These are phyloP conservation scores for Ramularia endophylla DNA, from an alignment of 2,329 filamentous ascomycete genomes.

Conservation along the genomic window DNA sequence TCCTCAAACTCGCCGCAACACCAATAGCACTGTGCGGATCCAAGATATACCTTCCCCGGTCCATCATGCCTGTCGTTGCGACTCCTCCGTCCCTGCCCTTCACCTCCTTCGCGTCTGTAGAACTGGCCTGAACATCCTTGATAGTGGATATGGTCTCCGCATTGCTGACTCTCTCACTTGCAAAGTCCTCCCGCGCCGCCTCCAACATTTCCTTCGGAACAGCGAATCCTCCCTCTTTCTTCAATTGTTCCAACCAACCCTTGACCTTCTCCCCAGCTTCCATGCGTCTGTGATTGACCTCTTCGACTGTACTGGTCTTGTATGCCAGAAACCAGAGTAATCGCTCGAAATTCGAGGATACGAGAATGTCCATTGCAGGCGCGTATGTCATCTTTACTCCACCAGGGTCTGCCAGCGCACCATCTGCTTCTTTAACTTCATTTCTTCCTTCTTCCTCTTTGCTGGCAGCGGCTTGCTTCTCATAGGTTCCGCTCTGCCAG, in stretches of 20 bases:
- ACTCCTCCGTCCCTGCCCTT: conserved; percentile 4
- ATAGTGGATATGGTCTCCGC: conserved; percentile 45
- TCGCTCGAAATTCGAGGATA: conserved; percentile 94
- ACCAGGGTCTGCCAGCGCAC: conserved; percentile 56
- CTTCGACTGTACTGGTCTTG: conserved; percentile 50
- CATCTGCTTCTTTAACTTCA: conserved; percentile 51
- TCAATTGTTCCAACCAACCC: conserved; percentile 73
- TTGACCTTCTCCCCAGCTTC: conserved; percentile 66
- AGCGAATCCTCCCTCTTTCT: conserved; percentile 73
- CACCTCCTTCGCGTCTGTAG: conserved; percentile 28
- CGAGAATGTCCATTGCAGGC: conserved; percentile 96
- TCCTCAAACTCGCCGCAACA: conserved; percentile 67
- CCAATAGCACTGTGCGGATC: conserved; percentile 93
- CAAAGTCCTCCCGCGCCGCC: conserved; percentile 67
- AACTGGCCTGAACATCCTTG: conserved; percentile 27
- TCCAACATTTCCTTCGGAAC: conserved; percentile 70
- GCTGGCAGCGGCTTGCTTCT: conserved; percentile 67
- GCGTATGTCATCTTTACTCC: conserved; percentile 87
- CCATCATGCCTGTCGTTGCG: conserved; percentile 31
- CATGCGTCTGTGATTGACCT: conserved; percentile 41
- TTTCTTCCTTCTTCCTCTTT: conserved; percentile 49
- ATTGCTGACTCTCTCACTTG: conserved; percentile 66
- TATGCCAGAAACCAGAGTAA: conserved; percentile 90
- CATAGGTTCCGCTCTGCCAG: conserved; percentile 84
- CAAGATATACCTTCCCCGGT: conserved; percentile 62